Evolutionary conservation across 306 rosid genomes (phyloP).

Genomic region (Medicago ruthenica): DNA sequence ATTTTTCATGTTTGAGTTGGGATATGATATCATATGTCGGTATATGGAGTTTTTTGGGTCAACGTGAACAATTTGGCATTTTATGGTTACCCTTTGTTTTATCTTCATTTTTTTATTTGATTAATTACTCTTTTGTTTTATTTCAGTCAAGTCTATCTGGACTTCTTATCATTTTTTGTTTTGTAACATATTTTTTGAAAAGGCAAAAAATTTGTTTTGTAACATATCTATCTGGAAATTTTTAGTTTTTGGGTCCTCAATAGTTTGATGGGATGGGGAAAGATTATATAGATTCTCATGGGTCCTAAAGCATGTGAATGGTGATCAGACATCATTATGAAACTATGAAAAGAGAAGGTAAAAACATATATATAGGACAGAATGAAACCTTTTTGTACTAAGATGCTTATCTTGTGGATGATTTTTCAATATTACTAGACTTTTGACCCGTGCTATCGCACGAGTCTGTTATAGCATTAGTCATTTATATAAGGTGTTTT

Average conservation of each 20-base stretch:
- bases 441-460: no score
- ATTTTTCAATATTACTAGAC: background rate
- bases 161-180: constrained; percentile 24
- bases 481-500: no score
- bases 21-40: constrained; percentile 16
- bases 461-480: no score
- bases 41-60: constrained; percentile 44
- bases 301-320: constrained; percentile 50
- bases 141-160: constrained; percentile 44
- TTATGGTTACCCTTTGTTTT: constrained; percentile 45
- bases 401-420: constrained; percentile 33
- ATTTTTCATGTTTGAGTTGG: constrained; percentile 22
- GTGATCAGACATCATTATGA: constrained; percentile 32
- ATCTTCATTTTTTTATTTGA: background rate
- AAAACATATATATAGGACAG: background rate
- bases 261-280: constrained; percentile 34
- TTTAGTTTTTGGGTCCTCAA: constrained; percentile 16
- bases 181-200: background rate
- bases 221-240: constrained; percentile 2
- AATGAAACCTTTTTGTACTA: background rate
- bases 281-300: constrained; percentile 33
- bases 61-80: constrained; percentile 48
- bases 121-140: constrained; percentile 41
- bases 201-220: constrained; percentile 2
- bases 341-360: constrained; percentile 8